Evolutionary conservation across 108 stramenopile species (phyloP).

Genomic region (Cyclotella sp.): DNA sequence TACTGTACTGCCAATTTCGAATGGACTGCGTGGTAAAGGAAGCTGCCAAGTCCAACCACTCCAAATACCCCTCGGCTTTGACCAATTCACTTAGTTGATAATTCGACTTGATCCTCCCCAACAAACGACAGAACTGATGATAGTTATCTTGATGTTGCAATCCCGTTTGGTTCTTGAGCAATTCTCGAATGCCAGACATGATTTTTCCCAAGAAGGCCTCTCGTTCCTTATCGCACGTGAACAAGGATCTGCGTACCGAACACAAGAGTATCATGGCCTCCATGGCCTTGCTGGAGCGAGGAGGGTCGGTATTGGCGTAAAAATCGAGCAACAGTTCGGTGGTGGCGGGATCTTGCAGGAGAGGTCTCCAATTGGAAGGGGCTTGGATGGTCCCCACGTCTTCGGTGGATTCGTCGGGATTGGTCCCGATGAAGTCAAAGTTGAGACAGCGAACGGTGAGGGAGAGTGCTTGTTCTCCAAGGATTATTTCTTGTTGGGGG

Average conservation of each 20-base stretch:
- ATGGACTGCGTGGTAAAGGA: conserved; percentile 93
- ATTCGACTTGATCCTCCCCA: conserved; percentile 96
- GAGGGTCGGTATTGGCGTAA: conserved; percentile 94
- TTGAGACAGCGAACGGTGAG: conserved; percentile 89
- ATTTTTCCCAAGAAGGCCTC: conserved; percentile 88
- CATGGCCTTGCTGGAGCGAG: conserved; percentile 90
- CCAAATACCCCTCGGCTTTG: conserved; percentile 91
- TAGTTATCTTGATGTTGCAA: conserved; percentile 97
- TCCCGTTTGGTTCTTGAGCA: conserved; percentile 91
- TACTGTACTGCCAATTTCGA: conserved; percentile 95
- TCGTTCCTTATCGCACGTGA: conserved; percentile 94
- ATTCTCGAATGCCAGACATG: conserved; percentile 88
- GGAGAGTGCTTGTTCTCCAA: conserved; percentile 89
- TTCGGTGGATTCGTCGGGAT: conserved; percentile 97
- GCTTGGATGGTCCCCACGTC: conserved; percentile 98
- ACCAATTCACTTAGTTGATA: conserved; percentile 97
- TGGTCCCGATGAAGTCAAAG: conserved; percentile 99
- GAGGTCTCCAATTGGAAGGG: conserved; percentile 91
- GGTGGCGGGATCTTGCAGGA: conserved; percentile 89
- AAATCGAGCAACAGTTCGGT: conserved; percentile 93
- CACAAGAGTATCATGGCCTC: conserved; percentile 91
- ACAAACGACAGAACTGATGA: conserved; percentile 97
- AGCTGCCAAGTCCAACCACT: conserved; percentile 94
- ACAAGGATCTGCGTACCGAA: conserved; percentile 91
- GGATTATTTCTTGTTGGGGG: conserved; percentile 74